Base-by-base conservation (phyloP, 129 eudicot genomes). In the Chrysanthemum makinoi region DNA sequence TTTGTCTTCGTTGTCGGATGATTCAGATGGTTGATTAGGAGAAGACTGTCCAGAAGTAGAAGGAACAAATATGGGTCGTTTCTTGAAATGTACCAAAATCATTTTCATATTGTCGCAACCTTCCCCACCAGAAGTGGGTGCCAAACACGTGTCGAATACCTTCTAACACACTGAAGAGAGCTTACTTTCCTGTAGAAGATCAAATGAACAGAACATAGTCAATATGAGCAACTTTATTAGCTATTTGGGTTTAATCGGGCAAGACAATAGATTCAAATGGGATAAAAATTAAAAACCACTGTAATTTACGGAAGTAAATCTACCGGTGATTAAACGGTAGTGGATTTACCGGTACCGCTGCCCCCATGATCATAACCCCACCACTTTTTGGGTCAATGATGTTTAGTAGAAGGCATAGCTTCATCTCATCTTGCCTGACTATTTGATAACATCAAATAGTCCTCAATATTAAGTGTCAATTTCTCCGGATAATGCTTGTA, bases 291-390 rank as follows among this genome's bases (percentile, higher is more conserved):
- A 24, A 24, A 24, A 24, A 24, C 28, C 28, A 24, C 28, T 24
- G 75, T 72, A 72, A 93, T 93, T 66, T 89, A 91, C 8, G 98
- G 98, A 64, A 93, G 98, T 68, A 93, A 79, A 85, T 93, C 96
- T 14, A 86, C 91, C 49, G 89, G 78, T 15, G 98, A 93, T 60
- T 96, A 77, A 49, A 93, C 96, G 2, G 96, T 83, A 2, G 98
- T 93, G 50, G 98, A 91, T 79, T 91, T 91, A 46, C 97, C 97
- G 0, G 97, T 91, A 54, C 97, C 97, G 59, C 97, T 77, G 35
- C 89, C 98, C 96, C 98, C 98, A 92, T 92, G 70, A 92, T 92
- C 96, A 92, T 92, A 14, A 92, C 98, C 6, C 98, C 96, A 59
- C 98, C 98, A n/a, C 89, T 92, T 81, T 92, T 92, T 49, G 98